A percentile compares a stretch with the other conserved stretches of the same genome.
Conservation (phyloP, 176 grass and related monocot genomes). For the Avena atlantica region DNA sequence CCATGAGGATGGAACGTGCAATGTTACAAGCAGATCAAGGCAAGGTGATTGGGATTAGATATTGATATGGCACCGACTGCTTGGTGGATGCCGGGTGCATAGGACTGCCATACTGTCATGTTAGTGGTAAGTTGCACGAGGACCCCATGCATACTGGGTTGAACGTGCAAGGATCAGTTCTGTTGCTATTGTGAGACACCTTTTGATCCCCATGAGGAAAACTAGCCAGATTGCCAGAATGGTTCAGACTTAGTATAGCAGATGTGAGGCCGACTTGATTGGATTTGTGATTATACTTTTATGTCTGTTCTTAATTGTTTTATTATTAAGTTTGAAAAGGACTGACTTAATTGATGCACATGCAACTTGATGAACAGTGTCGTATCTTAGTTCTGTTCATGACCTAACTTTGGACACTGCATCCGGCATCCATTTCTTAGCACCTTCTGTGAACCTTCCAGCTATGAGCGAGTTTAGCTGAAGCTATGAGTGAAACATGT, state of each 20-base stretch:
- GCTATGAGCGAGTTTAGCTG: constrained; percentile 4
- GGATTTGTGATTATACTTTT: constrained; percentile 4
- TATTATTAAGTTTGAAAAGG: not conserved
- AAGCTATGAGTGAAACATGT: not conserved
- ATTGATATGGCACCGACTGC: not conserved
- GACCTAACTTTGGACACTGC: not conserved
- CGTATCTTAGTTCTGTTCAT: constrained; percentile 10
- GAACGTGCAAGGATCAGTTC: not conserved
- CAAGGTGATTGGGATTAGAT: not conserved
- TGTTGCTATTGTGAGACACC: not conserved
- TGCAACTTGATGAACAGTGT: not conserved
- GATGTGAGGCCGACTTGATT: not conserved
- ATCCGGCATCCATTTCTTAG: constrained; percentile 17
- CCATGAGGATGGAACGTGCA: not conserved
- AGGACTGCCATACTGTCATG: not conserved
- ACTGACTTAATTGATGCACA: not conserved
- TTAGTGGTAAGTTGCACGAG: not conserved
- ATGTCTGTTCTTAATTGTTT: not conserved
- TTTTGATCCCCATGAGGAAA: not conserved
- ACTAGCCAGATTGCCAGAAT: not conserved
- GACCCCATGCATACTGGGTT: constrained; percentile 11
- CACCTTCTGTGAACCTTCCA: not conserved
- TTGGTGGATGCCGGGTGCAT: not conserved
- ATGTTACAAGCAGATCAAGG: constrained; percentile 11
- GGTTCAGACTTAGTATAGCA: not conserved